phyloP scores from a whole-genome alignment of 306 rosid species.

The Cucurbita moschata region DNA sequence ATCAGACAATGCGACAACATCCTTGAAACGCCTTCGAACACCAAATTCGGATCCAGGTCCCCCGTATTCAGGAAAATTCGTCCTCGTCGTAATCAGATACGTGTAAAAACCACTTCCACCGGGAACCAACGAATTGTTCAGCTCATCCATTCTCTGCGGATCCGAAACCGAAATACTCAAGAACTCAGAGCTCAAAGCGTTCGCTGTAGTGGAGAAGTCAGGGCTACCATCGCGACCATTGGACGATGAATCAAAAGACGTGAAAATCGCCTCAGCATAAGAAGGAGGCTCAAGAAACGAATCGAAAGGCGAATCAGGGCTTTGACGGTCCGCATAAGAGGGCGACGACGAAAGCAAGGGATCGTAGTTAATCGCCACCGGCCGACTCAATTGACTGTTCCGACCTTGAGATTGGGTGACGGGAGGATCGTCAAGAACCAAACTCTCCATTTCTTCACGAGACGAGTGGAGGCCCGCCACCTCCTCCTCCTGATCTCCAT shows the following conservation, averaged over 20 bases:
- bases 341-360: slow-evolving; percentile 13
- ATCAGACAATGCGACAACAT: slow-evolving; percentile 34
- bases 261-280: slow-evolving; percentile 27
- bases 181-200: slow-evolving; percentile 31
- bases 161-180: slow-evolving; percentile 46
- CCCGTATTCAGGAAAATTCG: slow-evolving; percentile 23
- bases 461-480: slow-evolving; percentile 12
- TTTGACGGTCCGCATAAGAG: slow-evolving; percentile 10
- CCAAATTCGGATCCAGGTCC: slow-evolving; percentile 31
- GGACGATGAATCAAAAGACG: slow-evolving; percentile 28
- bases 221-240: slow-evolving; percentile 16
- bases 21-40: slow-evolving; percentile 34
- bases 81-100: slow-evolving; percentile 27
- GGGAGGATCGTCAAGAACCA: slow-evolving; percentile 27
- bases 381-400: background rate
- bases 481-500: slow-evolving; percentile 8
- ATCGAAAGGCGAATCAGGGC: slow-evolving; percentile 12
- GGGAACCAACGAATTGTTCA: slow-evolving; percentile 22
- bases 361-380: slow-evolving; percentile 1
- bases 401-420: slow-evolving; percentile 5
- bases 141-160: slow-evolving; percentile 25
- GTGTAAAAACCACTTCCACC: slow-evolving; percentile 23
- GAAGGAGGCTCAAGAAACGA: slow-evolving; percentile 30
- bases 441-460: slow-evolving; percentile 28
- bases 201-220: background rate